Evolutionary conservation across 768 basidiomycete genomes (phyloP), one percentile per base, ranked within the genome.

Genomic region (Mycena crocata): DNA sequence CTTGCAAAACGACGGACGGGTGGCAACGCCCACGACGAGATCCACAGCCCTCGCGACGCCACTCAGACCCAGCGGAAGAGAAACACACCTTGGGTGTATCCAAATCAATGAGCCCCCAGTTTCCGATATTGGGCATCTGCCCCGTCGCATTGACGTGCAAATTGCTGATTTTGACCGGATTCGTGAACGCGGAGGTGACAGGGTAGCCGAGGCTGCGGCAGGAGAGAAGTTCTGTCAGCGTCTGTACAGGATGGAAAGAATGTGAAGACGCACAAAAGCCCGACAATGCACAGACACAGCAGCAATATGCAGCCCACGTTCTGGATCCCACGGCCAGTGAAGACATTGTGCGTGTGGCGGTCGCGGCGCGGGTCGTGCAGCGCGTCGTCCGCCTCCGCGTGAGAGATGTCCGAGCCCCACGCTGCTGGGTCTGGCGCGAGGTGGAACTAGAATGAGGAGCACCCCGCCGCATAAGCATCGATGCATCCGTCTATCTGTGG

Each of bases 71-170:
- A n/a, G n/a, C n/a, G n/a, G n/a, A n/a, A n/a, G n/a, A n/a, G n/a
- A n/a, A n/a, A n/a, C n/a, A n/a, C n/a, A n/a, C n/a, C n/a, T n/a
- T n/a, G n/a, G 66, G 90, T 5, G 90, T 92, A 30, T 90, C 84
- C 24, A 77, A 68, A 73, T 91, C 90, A 69, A 92, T 89, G 13
- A 89, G 74, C n/a, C 81, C 83, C 59, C 78, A 82, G 67, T 85
- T 81, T 17, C 84, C 83, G 44, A 69, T 69, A 30, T 44, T 58
- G 1, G 68, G 64, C 2, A 66, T 19, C 56, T 66, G 62, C 31
- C 60, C 60, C 12, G 68, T 46, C 21, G 57, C 15, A 32, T 69
- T 69, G 39, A 64, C 34, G 57, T 61, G 52, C 50, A 62, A 34
- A n/a, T 46, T 15, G 32, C 17, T 35, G 13, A 54, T n/a, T 23